Evolutionary conservation across 345 rosid species (phyloP).

Genomic region (Murraya paniculata): DNA sequence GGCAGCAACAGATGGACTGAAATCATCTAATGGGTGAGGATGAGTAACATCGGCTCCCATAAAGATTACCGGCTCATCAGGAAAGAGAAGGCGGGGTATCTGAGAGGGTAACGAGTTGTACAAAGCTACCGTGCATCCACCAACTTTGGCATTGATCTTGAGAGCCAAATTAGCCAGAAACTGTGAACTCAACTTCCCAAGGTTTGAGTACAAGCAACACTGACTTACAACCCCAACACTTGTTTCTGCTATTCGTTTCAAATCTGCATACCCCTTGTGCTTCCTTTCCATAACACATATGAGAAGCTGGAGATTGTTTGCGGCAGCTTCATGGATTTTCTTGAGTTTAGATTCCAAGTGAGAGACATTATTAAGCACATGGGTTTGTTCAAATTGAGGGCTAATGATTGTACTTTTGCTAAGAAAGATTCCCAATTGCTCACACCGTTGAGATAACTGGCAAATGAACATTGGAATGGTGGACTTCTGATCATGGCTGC

Average conservation of each 20-base stretch:
- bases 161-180: conserved; percentile 89
- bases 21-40: conserved; percentile 94
- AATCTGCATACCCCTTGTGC: conserved; percentile 87
- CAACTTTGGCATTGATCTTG: conserved; percentile 94
- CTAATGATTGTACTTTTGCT: conserved; percentile 54
- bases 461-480: conserved; percentile 70
- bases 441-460: conserved; percentile 85
- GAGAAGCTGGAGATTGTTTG: conserved; percentile 72
- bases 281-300: conserved; percentile 91
- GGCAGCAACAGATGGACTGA: conserved; percentile 94
- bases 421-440: conserved; percentile 78
- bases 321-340: conserved; percentile 62
- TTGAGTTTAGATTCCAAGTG: conserved; percentile 72
- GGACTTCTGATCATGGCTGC: conserved; percentile 71
- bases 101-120: conserved; percentile 78
- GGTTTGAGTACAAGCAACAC: conserved; percentile 87
- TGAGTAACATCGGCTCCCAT: conserved; percentile 99
- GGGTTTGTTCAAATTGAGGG: conserved; percentile 66
- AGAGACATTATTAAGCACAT: conserved; percentile 71
- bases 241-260: conserved; percentile 93
- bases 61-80: conserved; percentile 84
- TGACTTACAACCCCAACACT: conserved; percentile 81
- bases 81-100: conserved; percentile 65
- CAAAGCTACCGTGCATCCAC: conserved; percentile 84
- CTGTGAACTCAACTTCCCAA: conserved; percentile 76